Conservation (phyloP, 352 stramenopile genomes). For the Halophytophthora polymorphica region DNA sequence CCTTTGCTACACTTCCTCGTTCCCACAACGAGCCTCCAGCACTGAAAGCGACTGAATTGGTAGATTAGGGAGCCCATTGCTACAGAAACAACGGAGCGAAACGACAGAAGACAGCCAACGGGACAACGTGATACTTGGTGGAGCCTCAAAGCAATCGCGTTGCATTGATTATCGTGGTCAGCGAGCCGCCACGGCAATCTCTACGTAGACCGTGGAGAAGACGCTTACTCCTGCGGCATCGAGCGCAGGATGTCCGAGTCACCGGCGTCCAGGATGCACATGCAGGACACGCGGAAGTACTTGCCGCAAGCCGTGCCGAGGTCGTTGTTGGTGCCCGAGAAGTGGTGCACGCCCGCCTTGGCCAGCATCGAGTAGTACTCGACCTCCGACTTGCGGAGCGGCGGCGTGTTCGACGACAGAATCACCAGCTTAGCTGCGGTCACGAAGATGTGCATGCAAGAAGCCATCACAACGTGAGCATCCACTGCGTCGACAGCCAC, state of each 20-base stretch:
- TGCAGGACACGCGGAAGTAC: conserved; percentile 97
- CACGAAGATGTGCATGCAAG: no score
- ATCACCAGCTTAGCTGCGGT: conserved; percentile 95
- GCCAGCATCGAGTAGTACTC: conserved; percentile 99
- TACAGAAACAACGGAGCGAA: no score
- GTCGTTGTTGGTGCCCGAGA: conserved; percentile 97
- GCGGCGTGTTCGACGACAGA: conserved; percentile 97
- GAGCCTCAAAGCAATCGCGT: conserved; percentile 1
- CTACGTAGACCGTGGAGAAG: neutral
- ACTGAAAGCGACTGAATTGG: no score
- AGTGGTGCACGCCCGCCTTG: conserved; percentile 98
- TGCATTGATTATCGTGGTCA: neutral
- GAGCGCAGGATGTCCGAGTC: conserved; percentile 98
- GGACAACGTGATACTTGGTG: no score
- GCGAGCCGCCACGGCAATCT: neutral
- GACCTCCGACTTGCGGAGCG: conserved; percentile 98
- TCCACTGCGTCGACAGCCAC: neutral
- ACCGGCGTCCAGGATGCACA: conserved; percentile 96
- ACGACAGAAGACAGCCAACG: no score
- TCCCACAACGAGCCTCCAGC: no score
- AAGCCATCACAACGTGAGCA: neutral
- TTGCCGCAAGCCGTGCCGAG: conserved; percentile 99
- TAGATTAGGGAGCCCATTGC: no score
- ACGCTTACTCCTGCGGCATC: conserved; percentile 52
- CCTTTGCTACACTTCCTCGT: no score